Percentiles rank a stretch among this genome's conserved stretches.
phyloP scores from a whole-genome alignment of 371 early-diverging fungal species.

The Blyttiomyces sp. region DNA sequence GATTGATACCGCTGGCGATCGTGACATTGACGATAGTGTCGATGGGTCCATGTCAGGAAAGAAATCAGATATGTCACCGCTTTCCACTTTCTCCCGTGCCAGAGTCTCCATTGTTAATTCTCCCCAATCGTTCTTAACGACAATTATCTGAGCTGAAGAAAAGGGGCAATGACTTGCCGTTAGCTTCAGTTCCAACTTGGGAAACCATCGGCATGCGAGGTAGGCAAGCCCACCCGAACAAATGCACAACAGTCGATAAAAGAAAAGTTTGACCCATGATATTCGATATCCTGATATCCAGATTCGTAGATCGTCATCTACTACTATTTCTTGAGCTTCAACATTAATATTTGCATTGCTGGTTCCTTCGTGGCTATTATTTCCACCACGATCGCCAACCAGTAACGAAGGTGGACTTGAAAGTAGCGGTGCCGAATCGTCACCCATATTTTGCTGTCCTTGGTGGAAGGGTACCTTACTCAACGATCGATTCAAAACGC shows the following conservation, averaged over 20 bases:
- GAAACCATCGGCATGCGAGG: conserved; percentile 82
- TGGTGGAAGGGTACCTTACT: no score
- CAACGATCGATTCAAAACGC: no score
- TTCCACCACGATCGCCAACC: neutral
- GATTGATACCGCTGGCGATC: neutral
- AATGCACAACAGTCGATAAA: conserved; percentile 18
- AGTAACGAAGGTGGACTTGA: neutral
- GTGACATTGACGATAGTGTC: neutral
- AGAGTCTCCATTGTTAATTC: conserved; percentile 66
- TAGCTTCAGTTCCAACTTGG: conserved; percentile 65
- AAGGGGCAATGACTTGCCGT: conserved; percentile 59
- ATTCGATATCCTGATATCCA: conserved; percentile 63
- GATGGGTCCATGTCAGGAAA: conserved; percentile 15
- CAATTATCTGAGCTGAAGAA: conserved; percentile 65
- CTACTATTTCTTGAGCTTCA: conserved; percentile 18
- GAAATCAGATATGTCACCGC: conserved; percentile 34
- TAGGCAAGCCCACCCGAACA: conserved; percentile 67
- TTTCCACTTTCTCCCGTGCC: conserved; percentile 24
- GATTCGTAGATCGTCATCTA: conserved; percentile 55
- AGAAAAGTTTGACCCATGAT: conserved; percentile 48
- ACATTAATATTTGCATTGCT: neutral
- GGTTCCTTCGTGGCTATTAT: neutral
- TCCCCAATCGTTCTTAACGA: conserved; percentile 74
- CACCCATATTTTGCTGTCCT: no score
- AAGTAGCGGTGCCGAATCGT: neutral